phyloP scores from a whole-genome alignment of 352 stramenopile genomes.

The Globisporangium takayamanum region DNA sequence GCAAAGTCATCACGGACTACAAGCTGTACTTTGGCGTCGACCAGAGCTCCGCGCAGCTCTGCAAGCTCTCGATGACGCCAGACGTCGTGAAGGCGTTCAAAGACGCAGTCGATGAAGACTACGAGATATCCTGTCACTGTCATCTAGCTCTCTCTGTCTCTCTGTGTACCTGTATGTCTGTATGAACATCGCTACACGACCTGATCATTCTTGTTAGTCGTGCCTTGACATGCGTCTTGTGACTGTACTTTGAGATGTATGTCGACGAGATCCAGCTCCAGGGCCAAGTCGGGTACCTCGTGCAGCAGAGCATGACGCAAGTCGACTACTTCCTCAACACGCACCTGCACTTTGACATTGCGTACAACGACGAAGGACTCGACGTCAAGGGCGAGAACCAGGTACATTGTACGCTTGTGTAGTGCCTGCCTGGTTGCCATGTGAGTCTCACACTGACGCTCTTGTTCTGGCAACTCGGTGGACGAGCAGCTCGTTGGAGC shows the following conservation, averaged over 20 bases:
- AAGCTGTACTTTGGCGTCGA: conserved; percentile 79
- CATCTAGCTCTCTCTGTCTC: too few relatives aligned
- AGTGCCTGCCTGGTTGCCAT: too few relatives aligned
- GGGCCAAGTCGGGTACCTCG: conserved; percentile 92
- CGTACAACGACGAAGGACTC: conserved; percentile 86
- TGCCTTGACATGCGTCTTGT: conserved; percentile 1
- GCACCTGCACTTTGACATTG: conserved; percentile 94
- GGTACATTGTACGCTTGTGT: conserved; percentile 18
- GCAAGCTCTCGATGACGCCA: conserved; percentile 69
- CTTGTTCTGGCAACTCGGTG: not conserved
- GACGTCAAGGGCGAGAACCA: conserved; percentile 78
- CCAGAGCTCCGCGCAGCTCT: conserved; percentile 86
- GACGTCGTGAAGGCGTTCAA: conserved; percentile 88
- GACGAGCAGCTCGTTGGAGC: conserved; percentile 49
- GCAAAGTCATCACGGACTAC: conserved; percentile 88
- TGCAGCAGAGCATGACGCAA: conserved; percentile 60
- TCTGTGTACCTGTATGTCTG: conserved; percentile 17
- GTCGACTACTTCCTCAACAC: conserved; percentile 92
- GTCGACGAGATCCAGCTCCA: conserved; percentile 96
- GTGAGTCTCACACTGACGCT: too few relatives aligned
- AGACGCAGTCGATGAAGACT: conserved; percentile 96
- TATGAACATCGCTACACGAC: not conserved
- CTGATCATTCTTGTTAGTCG: conserved; percentile 12
- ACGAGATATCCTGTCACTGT: conserved; percentile 66
- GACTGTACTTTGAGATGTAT: conserved; percentile 93